Percentiles rank a stretch among this genome's conserved stretches.
These are phyloP conservation scores for Metschnikowia orientalis DNA, from an alignment of 805 yeast genomes.

Conservation along the genomic window DNA sequence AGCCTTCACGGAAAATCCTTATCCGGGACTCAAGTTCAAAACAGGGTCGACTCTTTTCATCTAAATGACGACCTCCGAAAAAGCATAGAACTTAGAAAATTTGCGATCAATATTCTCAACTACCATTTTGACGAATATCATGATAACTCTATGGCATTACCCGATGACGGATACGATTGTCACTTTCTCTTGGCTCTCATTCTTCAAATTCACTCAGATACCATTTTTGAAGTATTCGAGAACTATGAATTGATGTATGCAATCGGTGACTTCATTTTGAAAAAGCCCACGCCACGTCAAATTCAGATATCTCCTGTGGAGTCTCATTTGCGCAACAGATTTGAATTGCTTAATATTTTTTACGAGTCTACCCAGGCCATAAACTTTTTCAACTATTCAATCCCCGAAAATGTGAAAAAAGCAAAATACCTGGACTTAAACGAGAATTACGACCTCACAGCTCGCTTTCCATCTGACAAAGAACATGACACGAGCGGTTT, in stretches of 20 bases:
- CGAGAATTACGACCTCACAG: conserved; percentile 32
- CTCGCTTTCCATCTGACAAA: background rate
- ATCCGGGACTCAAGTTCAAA: conserved; percentile 9
- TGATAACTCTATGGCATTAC: conserved; percentile 16
- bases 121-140: conserved; percentile 41
- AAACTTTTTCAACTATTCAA: conserved; percentile 43
- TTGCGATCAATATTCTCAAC: conserved; percentile 33
- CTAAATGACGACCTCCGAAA: conserved; percentile 24
- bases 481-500: conserved; percentile 9
- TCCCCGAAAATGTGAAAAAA: conserved; percentile 31
- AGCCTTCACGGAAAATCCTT: conserved; percentile 12
- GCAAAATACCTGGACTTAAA: conserved; percentile 44
- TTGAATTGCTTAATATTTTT: conserved; percentile 33
- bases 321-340: conserved; percentile 24
- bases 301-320: conserved; percentile 18
- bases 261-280: conserved; percentile 34
- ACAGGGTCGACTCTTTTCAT: conserved; percentile 14
- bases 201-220: conserved; percentile 37
- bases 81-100: conserved; percentile 34
- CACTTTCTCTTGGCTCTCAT: conserved; percentile 33
- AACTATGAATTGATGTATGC: conserved; percentile 39
- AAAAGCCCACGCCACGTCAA: conserved; percentile 15
- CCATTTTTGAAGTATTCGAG: conserved; percentile 36
- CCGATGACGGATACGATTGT: conserved; percentile 27
- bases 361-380: conserved; percentile 48